Evolutionary conservation across 1,139 yeast genomes (phyloP).

Genomic region (Saccharomyces uvarum): DNA sequence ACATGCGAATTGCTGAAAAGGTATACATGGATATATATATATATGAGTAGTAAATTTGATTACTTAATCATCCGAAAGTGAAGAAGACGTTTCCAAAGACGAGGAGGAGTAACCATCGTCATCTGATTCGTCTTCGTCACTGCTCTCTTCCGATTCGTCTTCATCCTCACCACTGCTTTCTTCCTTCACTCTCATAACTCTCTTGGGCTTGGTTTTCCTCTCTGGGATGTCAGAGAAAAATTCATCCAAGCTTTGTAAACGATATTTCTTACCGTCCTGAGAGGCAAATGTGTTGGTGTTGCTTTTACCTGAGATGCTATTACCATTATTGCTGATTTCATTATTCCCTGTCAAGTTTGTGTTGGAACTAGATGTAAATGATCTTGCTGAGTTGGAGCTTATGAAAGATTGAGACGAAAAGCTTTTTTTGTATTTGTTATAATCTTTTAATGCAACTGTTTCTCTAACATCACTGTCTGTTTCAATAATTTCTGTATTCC

Average conservation of each 20-base stretch:
- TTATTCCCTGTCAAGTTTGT: slow-evolving; percentile 2
- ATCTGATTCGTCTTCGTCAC: slow-evolving; percentile 24
- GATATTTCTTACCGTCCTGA: slow-evolving; percentile 36
- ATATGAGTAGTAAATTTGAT: background rate
- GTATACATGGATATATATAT: background rate
- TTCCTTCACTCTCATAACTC: slow-evolving; percentile 31
- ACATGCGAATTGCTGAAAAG: background rate
- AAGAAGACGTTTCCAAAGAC: background rate
- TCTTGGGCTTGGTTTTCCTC: slow-evolving; percentile 21
- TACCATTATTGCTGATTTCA: background rate
- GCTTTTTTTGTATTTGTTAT: slow-evolving; percentile 24
- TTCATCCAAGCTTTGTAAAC: slow-evolving; percentile 75
- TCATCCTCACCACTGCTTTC: slow-evolving; percentile 28
- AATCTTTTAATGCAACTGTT: slow-evolving; percentile 27
- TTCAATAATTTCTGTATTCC: slow-evolving; percentile 12
- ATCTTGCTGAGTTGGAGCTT: slow-evolving; percentile 4
- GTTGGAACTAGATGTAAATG: slow-evolving; percentile 4
- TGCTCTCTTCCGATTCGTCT: slow-evolving; percentile 31
- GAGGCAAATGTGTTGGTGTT: slow-evolving; percentile 2
- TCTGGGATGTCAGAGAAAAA: slow-evolving; percentile 58
- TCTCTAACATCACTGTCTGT: slow-evolving; percentile 14
- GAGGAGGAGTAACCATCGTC: background rate
- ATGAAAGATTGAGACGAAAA: slow-evolving; percentile 26
- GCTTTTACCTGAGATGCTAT: background rate
- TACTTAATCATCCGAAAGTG: background rate